Conservation (phyloP, 1,139 yeast species). For the Geotrichum histeridarum region DNA sequence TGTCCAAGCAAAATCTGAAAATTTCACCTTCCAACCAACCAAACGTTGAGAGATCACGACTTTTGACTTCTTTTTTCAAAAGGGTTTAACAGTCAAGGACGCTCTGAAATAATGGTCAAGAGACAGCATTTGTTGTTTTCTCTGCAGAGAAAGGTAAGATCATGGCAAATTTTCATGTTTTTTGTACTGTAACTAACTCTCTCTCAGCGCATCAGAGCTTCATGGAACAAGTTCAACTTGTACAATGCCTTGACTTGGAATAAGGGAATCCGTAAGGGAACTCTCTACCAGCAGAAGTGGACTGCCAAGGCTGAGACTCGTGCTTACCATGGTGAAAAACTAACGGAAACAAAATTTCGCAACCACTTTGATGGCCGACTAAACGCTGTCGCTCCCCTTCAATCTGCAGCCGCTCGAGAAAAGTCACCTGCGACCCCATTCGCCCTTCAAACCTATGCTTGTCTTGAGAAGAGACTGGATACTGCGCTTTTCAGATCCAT, state of each 20-base stretch:
- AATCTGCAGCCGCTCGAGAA: conserved; percentile 25
- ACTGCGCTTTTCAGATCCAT: conserved; percentile 83
- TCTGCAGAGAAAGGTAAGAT: conserved; percentile 20
- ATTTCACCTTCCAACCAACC: conserved; percentile 15
- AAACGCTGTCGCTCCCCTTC: conserved; percentile 72
- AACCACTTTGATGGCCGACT: conserved; percentile 65
- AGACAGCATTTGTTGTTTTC: conserved; percentile 22
- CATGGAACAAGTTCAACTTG: conserved; percentile 87
- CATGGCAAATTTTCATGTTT: neutral
- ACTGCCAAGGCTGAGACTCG: conserved; percentile 85
- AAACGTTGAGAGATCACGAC: conserved; percentile 6
- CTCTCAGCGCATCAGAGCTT: conserved; percentile 63
- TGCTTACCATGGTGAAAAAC: conserved; percentile 91
- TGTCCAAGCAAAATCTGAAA: neutral
- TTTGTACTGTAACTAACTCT: neutral
- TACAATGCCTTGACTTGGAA: conserved; percentile 59
- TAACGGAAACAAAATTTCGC: conserved; percentile 80
- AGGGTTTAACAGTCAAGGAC: neutral
- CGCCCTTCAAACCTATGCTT: conserved; percentile 82
- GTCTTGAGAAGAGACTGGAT: conserved; percentile 82
- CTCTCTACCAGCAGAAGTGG: conserved; percentile 89
- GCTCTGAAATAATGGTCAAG: conserved; percentile 16
- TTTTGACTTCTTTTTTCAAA: neutral
- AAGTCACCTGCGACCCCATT: conserved; percentile 52
- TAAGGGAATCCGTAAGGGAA: conserved; percentile 48